Evolutionary conservation across 208 protist genomes (phyloP), one percentile per base, ranked within the genome.

Genomic region (Leishmania mexicana): DNA sequence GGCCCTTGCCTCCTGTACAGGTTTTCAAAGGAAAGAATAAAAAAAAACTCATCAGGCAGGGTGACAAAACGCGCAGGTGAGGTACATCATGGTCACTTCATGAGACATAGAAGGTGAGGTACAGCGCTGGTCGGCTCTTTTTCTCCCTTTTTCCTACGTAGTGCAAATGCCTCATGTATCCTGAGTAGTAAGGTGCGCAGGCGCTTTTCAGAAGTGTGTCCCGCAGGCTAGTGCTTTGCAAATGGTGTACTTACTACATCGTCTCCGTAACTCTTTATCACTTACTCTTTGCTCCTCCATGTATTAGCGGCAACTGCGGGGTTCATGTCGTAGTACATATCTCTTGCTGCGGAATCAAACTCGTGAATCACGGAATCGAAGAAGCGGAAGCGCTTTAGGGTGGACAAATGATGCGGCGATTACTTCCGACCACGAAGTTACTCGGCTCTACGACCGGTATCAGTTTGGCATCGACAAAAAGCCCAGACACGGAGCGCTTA

Each of bases 401-500:
- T 64, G 19, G 73, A 42, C 21, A 17, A 51, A 79, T 40, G 21
- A 79, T 79, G 75, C 75, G 75, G 21, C 75, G 75, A 51, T 38
- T 79, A 15, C 28, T 62, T 71, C 38, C 73, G 17, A 47, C 57
- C 31, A 17, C 71, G 15, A 42, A 24, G 35, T 19, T 73, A 6
- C 13, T 67, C 7, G 71, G 47, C 4, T 40, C 49, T 38, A 62
- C 40, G 7, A 21, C 45, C n/a, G 77, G 72, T 8, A 17, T 78
- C 54, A 71, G 77, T 28, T 54, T 5, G 45, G 13, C 15, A n/a
- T 77, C 77, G 3, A 68, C 74, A 11, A 78, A 74, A 45, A 73
- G 35, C n/a, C 64, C 76, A 15, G 75, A 74, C 42, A 80, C 40
- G 11, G 80, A 74, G 57, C 80, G 76, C 17, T 21, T 87, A 17